These are phyloP conservation scores for Umbelopsis vinacea DNA, from an alignment of 192 early-diverging fungal genomes.

Conservation along the genomic window DNA sequence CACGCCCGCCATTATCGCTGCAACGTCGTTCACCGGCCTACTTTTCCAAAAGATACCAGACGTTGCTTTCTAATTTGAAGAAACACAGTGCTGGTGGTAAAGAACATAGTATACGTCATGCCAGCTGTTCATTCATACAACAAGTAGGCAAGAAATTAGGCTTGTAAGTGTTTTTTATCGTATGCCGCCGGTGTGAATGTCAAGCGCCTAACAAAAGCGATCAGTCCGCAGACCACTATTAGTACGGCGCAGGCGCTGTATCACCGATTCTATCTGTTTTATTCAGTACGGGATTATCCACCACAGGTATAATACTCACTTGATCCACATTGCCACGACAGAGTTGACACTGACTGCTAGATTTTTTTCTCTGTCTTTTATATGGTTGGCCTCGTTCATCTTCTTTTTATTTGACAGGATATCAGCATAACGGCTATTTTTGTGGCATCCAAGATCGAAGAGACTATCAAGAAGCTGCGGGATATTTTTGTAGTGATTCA, in stretches of 20 bases:
- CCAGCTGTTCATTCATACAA: constrained; percentile 55
- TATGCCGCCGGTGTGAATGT: neutral
- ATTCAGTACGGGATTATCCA: constrained; percentile 52
- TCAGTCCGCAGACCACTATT: constrained; percentile 60
- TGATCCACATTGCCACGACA: neutral
- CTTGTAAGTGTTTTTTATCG: constrained; percentile 48
- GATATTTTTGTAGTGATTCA: constrained; percentile 76
- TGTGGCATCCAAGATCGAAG: constrained; percentile 86
- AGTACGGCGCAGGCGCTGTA: constrained; percentile 60
- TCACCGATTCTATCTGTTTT: constrained; percentile 60
- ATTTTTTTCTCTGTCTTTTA: no score
- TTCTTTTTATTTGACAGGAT: constrained; percentile 37
- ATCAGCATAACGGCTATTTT: constrained; percentile 73
- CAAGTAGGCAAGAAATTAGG: constrained; percentile 57
- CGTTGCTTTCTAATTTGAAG: neutral
- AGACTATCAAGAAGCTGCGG: constrained; percentile 82
- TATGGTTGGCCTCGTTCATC: no score
- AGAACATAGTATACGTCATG: constrained; percentile 26
- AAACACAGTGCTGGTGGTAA: constrained; percentile 23
- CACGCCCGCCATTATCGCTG: neutral
- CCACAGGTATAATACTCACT: constrained; percentile 40
- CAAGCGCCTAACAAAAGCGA: neutral
- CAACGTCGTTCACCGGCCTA: constrained; percentile 26
- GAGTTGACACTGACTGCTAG: no score
- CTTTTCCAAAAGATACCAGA: constrained; percentile 25